phyloP scores from a whole-genome alignment of 768 basidiomycete species.

The Boletus rubropictus region DNA sequence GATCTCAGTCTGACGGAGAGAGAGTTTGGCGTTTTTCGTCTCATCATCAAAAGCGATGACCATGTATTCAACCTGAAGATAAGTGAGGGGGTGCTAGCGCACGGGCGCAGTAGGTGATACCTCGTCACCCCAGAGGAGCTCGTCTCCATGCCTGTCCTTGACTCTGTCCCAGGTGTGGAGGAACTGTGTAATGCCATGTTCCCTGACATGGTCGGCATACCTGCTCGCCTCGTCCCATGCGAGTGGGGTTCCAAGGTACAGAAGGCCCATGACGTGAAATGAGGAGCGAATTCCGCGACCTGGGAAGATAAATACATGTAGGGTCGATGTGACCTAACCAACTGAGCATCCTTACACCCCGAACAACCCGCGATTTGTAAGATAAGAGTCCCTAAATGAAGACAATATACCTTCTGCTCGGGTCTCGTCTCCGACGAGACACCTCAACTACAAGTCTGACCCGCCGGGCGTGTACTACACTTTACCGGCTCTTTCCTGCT shows the following conservation, averaged over 20 bases:
- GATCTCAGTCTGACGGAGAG: constrained; percentile 94
- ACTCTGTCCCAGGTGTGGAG: constrained; percentile 87
- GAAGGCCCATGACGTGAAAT: constrained; percentile 67
- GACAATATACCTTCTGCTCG: too few relatives aligned
- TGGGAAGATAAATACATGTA: background rate
- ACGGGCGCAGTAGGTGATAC: constrained; percentile 38
- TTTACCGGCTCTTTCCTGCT: too few relatives aligned
- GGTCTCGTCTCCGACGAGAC: too few relatives aligned
- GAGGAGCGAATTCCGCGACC: constrained; percentile 12
- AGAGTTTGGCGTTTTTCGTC: constrained; percentile 76
- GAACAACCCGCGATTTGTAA: too few relatives aligned
- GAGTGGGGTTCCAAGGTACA: constrained; percentile 90
- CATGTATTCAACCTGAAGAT: constrained; percentile 86
- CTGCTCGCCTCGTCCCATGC: constrained; percentile 86
- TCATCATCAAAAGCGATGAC: constrained; percentile 80
- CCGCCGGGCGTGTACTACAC: too few relatives aligned
- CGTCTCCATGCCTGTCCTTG: constrained; percentile 87
- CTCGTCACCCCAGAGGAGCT: constrained; percentile 98
- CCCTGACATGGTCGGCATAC: constrained; percentile 82
- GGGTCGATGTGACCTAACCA: too few relatives aligned
- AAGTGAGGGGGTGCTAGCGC: constrained; percentile 9
- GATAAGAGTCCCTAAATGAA: too few relatives aligned
- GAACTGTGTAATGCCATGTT: constrained; percentile 93
- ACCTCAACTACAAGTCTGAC: too few relatives aligned
- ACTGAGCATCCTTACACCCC: constrained; percentile 15